Evolutionary conservation across 768 basidiomycete species (phyloP).

Genomic region (Kwoniella sp.): DNA sequence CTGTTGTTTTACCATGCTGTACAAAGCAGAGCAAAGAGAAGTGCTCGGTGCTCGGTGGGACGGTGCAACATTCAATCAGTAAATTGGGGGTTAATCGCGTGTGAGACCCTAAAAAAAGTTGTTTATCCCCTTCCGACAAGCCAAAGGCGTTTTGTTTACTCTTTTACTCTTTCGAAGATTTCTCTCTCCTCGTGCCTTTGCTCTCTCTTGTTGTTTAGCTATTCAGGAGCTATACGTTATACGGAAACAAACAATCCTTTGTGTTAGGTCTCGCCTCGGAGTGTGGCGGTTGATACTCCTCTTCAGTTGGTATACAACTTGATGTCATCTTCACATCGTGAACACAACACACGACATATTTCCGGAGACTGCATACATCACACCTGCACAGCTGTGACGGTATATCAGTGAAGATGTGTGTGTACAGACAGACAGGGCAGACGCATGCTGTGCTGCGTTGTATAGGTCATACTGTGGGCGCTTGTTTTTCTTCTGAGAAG

Average conservation of each 20-base stretch:
- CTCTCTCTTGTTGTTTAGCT: slow-evolving; percentile 1
- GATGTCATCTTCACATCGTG: slow-evolving; percentile 8
- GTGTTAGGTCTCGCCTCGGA: not conserved
- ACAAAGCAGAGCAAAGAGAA: no score
- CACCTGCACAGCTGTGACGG: not conserved
- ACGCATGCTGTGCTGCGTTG: not conserved
- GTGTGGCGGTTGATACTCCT: slow-evolving; percentile 12
- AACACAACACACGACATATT: not conserved
- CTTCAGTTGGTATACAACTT: slow-evolving; percentile 9
- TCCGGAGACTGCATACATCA: not conserved
- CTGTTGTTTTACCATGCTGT: not conserved
- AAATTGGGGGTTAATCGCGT: not conserved
- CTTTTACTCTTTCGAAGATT: no score
- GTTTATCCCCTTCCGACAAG: not conserved
- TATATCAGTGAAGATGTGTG: no score
- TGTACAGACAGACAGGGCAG: not conserved
- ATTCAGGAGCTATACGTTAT: not conserved
- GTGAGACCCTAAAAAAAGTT: not conserved
- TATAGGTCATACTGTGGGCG: no score
- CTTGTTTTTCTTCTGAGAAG: no score
- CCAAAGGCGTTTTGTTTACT: slow-evolving; percentile 3
- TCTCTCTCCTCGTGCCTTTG: not conserved
- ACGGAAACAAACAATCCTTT: not conserved
- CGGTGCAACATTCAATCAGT: no score
- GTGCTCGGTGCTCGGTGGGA: no score